Percentiles rank a stretch among this genome's conserved stretches.
Conservation (phyloP, 1,284 basidiomycete genomes). For the Coniophora puteana region DNA sequence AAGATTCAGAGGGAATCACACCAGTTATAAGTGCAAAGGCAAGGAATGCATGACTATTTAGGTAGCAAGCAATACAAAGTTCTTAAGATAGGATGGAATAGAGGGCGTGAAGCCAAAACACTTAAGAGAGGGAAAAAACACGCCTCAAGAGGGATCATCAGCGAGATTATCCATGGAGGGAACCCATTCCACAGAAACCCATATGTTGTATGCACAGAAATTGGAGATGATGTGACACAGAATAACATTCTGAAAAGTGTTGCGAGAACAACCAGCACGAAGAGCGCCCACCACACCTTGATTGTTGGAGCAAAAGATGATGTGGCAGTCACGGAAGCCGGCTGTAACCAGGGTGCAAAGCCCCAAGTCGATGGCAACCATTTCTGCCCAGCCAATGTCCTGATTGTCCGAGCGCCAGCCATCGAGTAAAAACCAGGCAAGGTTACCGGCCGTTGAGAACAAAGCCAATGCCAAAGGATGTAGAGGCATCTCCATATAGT, state of each 20-base stretch:
- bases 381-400: slow-evolving; percentile 27
- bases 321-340: neutral
- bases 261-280: slow-evolving; percentile 16
- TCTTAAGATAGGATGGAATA: no score
- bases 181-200: slow-evolving; percentile 8
- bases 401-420: slow-evolving; percentile 9
- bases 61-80: no score
- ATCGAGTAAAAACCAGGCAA: slow-evolving; percentile 6
- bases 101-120: no score
- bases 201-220: neutral
- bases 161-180: slow-evolving; percentile 5
- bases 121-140: no score
- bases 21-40: neutral
- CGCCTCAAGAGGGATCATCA: slow-evolving; percentile 35
- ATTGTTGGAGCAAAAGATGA: slow-evolving; percentile 25
- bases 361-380: slow-evolving; percentile 19
- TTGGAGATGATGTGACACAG: slow-evolving; percentile 19
- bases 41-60: slow-evolving; percentile 2
- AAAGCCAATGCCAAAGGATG: slow-evolving; percentile 23
- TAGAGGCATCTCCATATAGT: slow-evolving; percentile 43
- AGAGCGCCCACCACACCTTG: slow-evolving; percentile 24
- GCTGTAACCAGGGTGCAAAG: slow-evolving; percentile 3
- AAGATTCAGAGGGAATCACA: slow-evolving; percentile 1
- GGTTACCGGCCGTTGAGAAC: slow-evolving; percentile 11
- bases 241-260: slow-evolving; percentile 17